Evolutionary conservation across 441 rosid genomes (phyloP).

Genomic region (Mallotus repandus): DNA sequence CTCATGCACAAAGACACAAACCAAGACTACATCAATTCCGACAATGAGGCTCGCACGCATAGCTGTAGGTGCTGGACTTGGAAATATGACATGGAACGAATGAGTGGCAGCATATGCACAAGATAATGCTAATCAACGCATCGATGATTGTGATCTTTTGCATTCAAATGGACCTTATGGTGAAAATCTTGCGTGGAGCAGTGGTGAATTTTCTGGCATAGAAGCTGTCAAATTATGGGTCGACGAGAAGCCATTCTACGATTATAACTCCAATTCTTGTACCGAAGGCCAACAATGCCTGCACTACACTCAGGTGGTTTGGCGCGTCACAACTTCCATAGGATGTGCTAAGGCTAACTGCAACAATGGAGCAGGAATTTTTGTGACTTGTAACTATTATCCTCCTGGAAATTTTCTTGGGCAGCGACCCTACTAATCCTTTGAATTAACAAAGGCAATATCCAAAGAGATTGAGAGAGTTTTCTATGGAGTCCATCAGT

Average conservation of each 20-base stretch:
- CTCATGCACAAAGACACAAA: constrained; percentile 42
- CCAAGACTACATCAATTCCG: constrained; percentile 48
- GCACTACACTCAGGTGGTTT: constrained; percentile 7
- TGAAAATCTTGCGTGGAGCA: constrained; percentile 26
- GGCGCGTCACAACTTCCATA: neutral
- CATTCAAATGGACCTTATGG: neutral
- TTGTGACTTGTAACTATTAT: constrained; percentile 3
- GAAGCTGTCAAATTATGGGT: constrained; percentile 37
- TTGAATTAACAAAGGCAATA: too few relatives aligned
- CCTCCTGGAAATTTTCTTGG: constrained; percentile 1
- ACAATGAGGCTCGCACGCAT: constrained; percentile 57
- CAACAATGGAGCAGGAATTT: neutral
- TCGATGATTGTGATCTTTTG: neutral
- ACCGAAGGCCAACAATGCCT: neutral
- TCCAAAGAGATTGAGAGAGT: too few relatives aligned
- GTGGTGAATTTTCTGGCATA: constrained; percentile 22
- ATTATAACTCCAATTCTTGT: constrained; percentile 24
- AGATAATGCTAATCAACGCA: neutral
- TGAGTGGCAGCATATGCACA: constrained; percentile 3
- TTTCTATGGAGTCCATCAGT: too few relatives aligned
- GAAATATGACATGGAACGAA: constrained; percentile 41
- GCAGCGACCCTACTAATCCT: neutral
- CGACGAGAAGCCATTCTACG: constrained; percentile 24
- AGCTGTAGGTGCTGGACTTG: constrained; percentile 36
- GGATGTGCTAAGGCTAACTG: constrained; percentile 9